Base-by-base conservation (phyloP, 192 early-diverging fungal genomes). In the Thoreauomyces humboldtii region DNA sequence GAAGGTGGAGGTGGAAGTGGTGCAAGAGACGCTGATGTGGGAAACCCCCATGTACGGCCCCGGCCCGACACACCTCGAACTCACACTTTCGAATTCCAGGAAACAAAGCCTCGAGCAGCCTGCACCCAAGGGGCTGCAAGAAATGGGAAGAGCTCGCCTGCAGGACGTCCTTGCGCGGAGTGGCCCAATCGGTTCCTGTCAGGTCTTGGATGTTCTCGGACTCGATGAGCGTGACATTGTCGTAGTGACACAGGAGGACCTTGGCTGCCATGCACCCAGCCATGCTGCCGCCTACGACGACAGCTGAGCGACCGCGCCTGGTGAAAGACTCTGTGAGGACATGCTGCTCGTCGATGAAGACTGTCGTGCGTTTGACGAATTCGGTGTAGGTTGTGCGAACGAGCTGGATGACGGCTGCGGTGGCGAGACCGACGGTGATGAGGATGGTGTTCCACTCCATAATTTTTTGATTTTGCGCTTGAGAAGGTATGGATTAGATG, bases 161-260 rank as follows among this genome's bases (percentile, higher is more conserved):
- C 32, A 43, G 15, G 19, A 59, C 36, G 24, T 59, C 24, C 41
- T 59, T 59, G 15, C 57, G 4, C 21, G 35, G 19, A 31, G 7
- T 5, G 2, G 0, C 22, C 57, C 41, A 42, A 22, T 59, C 57
- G 35, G 19, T 59, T 2, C 2, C 12, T 7, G 15, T 9, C 15
- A 27, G 5, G 45, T 46, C 2, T n/a, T n/a, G n/a, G 43, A 64
- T 28, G 7, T 4, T 38, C 36, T 64, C 62, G 7, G 22, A 28
- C 44, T 67, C 65, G 1, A 67, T 2, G 0, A 67, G 33, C 0
- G 59, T 62, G 22, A 67, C 65, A 17, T 44, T 28, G 42, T 67
- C 65, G 42, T 65, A 67, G 48, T 67, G 61, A 17, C 51, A n/a
- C 63, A 67, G 59, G 4, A 67, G 4, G 0, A 67, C 65, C 21